phyloP scores from a whole-genome alignment of 2,329 filamentous ascomycete genomes.

The Paraconiothyrium sp. region DNA sequence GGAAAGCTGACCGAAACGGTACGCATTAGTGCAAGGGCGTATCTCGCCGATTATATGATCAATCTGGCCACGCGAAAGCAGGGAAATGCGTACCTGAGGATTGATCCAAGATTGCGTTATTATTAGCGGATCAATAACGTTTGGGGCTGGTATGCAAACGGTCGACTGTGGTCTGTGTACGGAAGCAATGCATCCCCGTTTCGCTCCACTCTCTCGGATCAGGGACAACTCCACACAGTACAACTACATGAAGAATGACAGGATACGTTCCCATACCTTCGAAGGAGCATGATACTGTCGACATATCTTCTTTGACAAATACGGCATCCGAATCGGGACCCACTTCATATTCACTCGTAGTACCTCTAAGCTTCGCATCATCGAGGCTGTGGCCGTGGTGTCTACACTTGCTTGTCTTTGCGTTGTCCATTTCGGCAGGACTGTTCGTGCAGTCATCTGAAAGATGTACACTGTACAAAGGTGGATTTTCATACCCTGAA shows the following conservation, averaged over 20 bases:
- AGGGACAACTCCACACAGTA: background rate
- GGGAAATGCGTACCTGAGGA: constrained; percentile 7
- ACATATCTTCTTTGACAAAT: background rate
- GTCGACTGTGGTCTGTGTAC: constrained; percentile 8
- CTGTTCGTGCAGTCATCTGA: background rate
- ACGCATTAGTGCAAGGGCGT: constrained; percentile 6
- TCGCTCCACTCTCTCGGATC: background rate
- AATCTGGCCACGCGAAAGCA: constrained; percentile 6
- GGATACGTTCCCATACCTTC: constrained; percentile 7
- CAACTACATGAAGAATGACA: background rate
- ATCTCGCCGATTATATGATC: constrained; percentile 13
- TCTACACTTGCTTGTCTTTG: constrained; percentile 6
- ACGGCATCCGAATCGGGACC: background rate
- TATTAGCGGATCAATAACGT: background rate
- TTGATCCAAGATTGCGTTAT: constrained; percentile 13
- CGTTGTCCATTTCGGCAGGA: constrained; percentile 11
- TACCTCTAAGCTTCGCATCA: background rate
- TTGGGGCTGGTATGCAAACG: constrained; percentile 9
- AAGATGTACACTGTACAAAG: constrained; percentile 2
- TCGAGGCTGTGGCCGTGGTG: constrained; percentile 6
- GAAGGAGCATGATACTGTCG: background rate
- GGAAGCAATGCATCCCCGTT: background rate
- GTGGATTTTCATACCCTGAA: background rate
- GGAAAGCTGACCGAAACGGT: background rate
- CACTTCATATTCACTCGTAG: background rate